These are phyloP conservation scores for Gonapodya sp. DNA, from an alignment of 192 early-diverging fungal genomes.

Conservation along the genomic window DNA sequence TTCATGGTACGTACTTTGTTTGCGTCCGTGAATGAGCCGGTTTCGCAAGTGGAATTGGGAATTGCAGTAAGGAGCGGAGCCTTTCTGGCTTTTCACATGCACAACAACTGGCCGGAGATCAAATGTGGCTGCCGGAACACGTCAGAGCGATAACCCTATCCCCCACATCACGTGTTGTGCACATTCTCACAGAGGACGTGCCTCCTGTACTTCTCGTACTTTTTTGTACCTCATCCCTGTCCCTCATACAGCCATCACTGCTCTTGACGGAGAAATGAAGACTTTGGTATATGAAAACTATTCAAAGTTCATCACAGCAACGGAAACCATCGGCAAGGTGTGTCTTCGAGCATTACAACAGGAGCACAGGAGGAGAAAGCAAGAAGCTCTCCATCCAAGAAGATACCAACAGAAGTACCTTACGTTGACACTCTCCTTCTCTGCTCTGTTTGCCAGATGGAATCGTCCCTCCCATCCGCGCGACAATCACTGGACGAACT, in stretches of 20 bases:
- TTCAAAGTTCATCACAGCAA: constrained; percentile 90
- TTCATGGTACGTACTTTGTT: constrained; percentile 44
- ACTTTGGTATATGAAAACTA: constrained; percentile 98
- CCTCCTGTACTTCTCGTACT: neutral
- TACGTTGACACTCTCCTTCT: neutral
- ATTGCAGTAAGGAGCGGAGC: too few relatives aligned
- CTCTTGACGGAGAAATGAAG: constrained; percentile 93
- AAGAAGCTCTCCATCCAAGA: too few relatives aligned
- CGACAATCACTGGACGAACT: neutral
- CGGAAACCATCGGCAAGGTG: constrained; percentile 77
- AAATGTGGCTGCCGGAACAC: too few relatives aligned
- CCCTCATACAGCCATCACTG: constrained; percentile 50
- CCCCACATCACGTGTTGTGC: too few relatives aligned
- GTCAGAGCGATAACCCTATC: too few relatives aligned
- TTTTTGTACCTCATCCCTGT: too few relatives aligned
- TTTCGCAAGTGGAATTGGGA: too few relatives aligned
- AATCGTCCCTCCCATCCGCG: neutral
- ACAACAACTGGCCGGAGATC: too few relatives aligned
- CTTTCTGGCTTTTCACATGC: too few relatives aligned
- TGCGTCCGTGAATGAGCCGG: neutral
- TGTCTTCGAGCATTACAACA: neutral
- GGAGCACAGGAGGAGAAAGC: neutral
- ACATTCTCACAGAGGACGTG: neutral
- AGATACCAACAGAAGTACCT: neutral
- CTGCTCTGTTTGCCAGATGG: neutral